Percentiles rank a stretch among this genome's conserved stretches.
These are phyloP conservation scores for Lanmaoa rubissima DNA, from an alignment of 768 basidiomycete genomes.

Conservation along the genomic window DNA sequence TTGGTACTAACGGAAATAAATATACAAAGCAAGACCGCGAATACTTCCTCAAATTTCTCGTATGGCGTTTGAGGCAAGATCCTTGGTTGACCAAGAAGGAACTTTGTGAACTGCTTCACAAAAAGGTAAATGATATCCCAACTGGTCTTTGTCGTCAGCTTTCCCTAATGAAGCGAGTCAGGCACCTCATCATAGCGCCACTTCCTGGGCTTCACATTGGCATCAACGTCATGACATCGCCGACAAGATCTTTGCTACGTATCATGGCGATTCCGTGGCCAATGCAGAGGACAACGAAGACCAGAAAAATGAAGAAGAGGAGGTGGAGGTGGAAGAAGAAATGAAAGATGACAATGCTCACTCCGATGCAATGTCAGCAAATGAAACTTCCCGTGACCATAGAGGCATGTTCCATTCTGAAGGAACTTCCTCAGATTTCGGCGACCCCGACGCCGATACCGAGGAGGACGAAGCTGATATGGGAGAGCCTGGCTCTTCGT, in stretches of 20 bases:
- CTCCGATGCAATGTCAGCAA: slow-evolving; percentile 24
- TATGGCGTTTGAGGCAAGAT: slow-evolving; percentile 58
- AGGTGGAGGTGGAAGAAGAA: slow-evolving; percentile 27
- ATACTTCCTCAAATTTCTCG: slow-evolving; percentile 64
- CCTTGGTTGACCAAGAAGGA: slow-evolving; percentile 51
- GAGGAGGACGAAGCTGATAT: slow-evolving; percentile 40
- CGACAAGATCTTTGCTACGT: slow-evolving; percentile 53
- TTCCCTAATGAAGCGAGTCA: slow-evolving; percentile 27
- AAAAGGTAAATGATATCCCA: slow-evolving; percentile 42
- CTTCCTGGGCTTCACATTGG: slow-evolving; percentile 72
- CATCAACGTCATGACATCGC: slow-evolving; percentile 61
- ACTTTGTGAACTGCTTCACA: slow-evolving; percentile 51
- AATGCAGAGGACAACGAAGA: slow-evolving; percentile 35
- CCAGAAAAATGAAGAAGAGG: slow-evolving; percentile 38
- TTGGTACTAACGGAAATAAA: slow-evolving; percentile 50
- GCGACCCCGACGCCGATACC: slow-evolving; percentile 21
- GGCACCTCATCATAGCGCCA: slow-evolving; percentile 65
- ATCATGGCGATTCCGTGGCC: slow-evolving; percentile 32
- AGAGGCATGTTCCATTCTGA: slow-evolving; percentile 24
- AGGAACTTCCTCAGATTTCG: slow-evolving; percentile 17
- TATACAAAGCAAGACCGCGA: slow-evolving; percentile 66
- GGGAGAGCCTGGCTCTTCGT: slow-evolving; percentile 49
- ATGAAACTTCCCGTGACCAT: slow-evolving; percentile 11
- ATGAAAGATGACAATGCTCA: slow-evolving; percentile 22
- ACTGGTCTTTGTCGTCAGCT: not conserved